Evolutionary conservation across 108 stramenopile species (phyloP).

Genomic region (Cyclotella distinguenda): DNA sequence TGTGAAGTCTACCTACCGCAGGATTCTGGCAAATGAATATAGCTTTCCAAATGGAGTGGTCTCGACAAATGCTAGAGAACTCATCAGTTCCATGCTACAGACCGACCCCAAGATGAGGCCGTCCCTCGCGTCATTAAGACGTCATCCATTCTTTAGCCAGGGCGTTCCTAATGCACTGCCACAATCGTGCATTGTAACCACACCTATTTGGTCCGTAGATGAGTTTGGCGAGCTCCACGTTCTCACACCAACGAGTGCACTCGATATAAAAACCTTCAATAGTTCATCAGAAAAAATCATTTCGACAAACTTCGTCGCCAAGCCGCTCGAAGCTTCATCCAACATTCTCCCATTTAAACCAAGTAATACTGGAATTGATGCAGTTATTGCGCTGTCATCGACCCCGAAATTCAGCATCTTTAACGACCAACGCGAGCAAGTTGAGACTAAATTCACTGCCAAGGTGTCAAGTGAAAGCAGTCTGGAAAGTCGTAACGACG

Average conservation of each 20-base stretch:
- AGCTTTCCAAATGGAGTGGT: conserved; percentile 84
- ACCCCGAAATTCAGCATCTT: conserved; percentile 40
- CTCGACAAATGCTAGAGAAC: conserved; percentile 75
- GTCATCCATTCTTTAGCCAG: conserved; percentile 84
- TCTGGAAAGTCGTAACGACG: background rate
- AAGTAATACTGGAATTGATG: background rate
- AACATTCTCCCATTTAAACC: background rate
- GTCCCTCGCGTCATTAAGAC: conserved; percentile 62
- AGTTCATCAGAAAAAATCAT: background rate
- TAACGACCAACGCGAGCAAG: conserved; percentile 30
- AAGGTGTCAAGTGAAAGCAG: conserved; percentile 5
- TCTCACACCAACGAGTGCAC: conserved; percentile 42
- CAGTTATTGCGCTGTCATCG: background rate
- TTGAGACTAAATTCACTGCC: conserved; percentile 9
- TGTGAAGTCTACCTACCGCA: conserved; percentile 97
- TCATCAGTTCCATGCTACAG: conserved; percentile 91
- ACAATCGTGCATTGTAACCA: conserved; percentile 50
- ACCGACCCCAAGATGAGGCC: conserved; percentile 86
- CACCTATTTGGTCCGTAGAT: conserved; percentile 69
- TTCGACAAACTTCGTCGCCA: background rate
- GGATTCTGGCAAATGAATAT: conserved; percentile 94
- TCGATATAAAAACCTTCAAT: conserved; percentile 19
- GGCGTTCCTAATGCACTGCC: conserved; percentile 66
- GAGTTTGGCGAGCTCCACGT: conserved; percentile 51
- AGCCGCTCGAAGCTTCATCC: conserved; percentile 9